Conservation (phyloP, 805 yeast species). For the Pichia pseudocactophila region DNA sequence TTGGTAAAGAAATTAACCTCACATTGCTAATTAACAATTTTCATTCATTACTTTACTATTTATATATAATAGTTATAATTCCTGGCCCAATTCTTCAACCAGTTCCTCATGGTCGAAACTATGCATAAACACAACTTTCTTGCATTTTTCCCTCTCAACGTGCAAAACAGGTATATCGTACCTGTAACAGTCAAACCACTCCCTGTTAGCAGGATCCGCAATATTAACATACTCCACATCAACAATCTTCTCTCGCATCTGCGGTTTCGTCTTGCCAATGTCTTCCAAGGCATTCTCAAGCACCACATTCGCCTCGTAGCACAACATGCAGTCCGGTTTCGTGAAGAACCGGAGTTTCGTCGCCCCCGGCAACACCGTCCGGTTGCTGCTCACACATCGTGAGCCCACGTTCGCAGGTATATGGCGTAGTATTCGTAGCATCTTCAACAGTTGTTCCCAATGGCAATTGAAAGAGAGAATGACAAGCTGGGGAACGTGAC, state of each 20-base stretch:
- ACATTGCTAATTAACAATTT: background rate
- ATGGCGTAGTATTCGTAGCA: too few species aligned
- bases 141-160: constrained; percentile 40
- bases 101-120: constrained; percentile 48
- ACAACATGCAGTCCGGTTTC: constrained; percentile 59
- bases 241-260: constrained; percentile 22
- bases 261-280: constrained; percentile 3
- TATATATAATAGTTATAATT: constrained; percentile 13
- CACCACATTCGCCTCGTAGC: constrained; percentile 53
- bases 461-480: too few species aligned
- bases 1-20: background rate
- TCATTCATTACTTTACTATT: background rate
- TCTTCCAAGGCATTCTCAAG: constrained; percentile 35
- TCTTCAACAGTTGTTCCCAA: too few species aligned
- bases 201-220: constrained; percentile 45
- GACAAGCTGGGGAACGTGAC: too few species aligned
- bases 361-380: background rate
- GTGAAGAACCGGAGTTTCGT: constrained; percentile 49
- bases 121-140: constrained; percentile 60
- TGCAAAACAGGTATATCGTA: constrained; percentile 77
- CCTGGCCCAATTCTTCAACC: constrained; percentile 39
- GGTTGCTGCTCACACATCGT: background rate
- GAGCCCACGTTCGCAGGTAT: background rate
- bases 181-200: constrained; percentile 63
- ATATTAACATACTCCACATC: constrained; percentile 45